phyloP scores from a whole-genome alignment of 208 protist species.

The Eutreptiella sp. region DNA sequence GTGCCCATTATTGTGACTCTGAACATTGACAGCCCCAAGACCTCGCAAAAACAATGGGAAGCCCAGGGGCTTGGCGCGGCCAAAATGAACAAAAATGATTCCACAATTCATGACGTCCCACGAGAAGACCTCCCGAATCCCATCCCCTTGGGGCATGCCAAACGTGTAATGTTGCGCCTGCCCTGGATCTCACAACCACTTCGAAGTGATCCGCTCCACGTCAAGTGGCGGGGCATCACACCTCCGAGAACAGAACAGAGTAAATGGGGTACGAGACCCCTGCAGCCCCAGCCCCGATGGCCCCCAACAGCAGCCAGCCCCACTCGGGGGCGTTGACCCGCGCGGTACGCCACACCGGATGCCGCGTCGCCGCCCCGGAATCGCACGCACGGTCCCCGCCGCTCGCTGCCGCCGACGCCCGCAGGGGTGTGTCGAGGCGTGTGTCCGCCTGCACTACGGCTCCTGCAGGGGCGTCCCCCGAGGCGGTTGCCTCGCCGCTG shows the following conservation, averaged over 20 bases:
- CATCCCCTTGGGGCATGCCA: too few species aligned
- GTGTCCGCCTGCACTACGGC: not conserved
- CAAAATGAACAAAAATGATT: too few species aligned
- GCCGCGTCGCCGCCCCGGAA: slow-evolving; percentile 38
- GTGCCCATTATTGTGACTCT: too few species aligned
- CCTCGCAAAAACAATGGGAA: too few species aligned
- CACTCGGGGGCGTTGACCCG: not conserved
- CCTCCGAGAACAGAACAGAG: slow-evolving; percentile 48
- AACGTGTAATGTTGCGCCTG: too few species aligned
- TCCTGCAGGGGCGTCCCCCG: slow-evolving; percentile 17
- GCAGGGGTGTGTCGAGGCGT: not conserved
- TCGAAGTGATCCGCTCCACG: too few species aligned
- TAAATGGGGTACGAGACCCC: slow-evolving; percentile 41
- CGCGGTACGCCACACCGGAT: not conserved
- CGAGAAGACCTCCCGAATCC: too few species aligned
- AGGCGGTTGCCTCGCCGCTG: slow-evolving; percentile 26
- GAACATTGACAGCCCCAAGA: too few species aligned
- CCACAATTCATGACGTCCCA: too few species aligned
- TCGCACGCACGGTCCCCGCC: slow-evolving; percentile 25
- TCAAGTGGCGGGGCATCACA: too few species aligned
- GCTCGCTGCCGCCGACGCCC: not conserved
- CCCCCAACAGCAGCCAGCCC: slow-evolving; percentile 42
- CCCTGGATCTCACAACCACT: too few species aligned
- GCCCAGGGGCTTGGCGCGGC: too few species aligned
- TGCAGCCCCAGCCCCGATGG: slow-evolving; percentile 48